Evolutionary conservation across 2,329 filamentous ascomycete species (phyloP).

Genomic region (Fonsecaea nubica): DNA sequence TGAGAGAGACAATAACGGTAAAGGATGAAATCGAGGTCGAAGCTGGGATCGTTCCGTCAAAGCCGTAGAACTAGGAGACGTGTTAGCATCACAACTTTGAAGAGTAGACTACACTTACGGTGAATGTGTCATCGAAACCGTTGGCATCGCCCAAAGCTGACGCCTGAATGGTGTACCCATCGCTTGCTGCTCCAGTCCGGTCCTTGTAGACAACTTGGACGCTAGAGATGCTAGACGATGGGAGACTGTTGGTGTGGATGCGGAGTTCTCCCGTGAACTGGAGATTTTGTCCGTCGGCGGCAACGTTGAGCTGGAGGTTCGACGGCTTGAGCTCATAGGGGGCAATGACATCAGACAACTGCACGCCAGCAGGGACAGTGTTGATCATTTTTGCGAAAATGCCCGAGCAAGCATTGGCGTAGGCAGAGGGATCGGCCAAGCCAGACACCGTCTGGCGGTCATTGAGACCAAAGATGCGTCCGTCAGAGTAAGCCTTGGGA

Average conservation of each 20-base stretch:
- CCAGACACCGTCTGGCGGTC: constrained; percentile 44
- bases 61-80: constrained; percentile 42
- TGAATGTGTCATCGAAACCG: constrained; percentile 68
- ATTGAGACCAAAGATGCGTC: constrained; percentile 44
- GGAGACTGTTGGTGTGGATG: constrained; percentile 60
- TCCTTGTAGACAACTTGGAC: constrained; percentile 64
- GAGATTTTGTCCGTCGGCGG: constrained; percentile 59
- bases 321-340: constrained; percentile 33
- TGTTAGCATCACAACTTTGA: background rate
- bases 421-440: constrained; percentile 35
- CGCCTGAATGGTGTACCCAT: constrained; percentile 55
- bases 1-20: constrained; percentile 31
- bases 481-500: constrained; percentile 44
- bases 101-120: constrained; percentile 47
- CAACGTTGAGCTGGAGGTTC: constrained; percentile 37
- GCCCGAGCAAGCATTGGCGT: constrained; percentile 23
- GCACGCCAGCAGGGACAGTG: constrained; percentile 33
- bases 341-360: constrained; percentile 30
- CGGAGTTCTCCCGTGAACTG: constrained; percentile 63
- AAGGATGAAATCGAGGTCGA: constrained; percentile 35
- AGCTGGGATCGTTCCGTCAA: constrained; percentile 37
- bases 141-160: constrained; percentile 56
- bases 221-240: constrained; percentile 52
- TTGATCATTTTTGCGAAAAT: constrained; percentile 37
- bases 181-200: constrained; percentile 45